Conservation (phyloP, 768 basidiomycete species). For the Termitomyces heimii region DNA sequence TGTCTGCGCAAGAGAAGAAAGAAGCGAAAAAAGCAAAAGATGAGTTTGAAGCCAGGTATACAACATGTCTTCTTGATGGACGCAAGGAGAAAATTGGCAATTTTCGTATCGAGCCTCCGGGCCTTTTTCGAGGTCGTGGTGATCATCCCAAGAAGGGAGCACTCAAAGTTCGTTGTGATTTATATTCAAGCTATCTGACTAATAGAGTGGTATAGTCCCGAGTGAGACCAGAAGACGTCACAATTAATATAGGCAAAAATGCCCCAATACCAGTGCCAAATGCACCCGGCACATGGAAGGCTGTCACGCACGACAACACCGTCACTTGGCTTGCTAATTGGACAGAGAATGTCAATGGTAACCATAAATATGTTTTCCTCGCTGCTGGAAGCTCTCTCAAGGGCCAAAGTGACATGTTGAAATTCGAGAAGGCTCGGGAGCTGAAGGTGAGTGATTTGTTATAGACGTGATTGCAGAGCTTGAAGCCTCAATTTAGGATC, state of each 20-base stretch:
- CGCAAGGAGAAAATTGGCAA: conserved; percentile 98
- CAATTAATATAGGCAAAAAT: conserved; percentile 84
- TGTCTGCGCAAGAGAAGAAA: conserved; percentile 85
- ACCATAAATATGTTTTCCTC: conserved; percentile 96
- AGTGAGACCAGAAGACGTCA: conserved; percentile 92
- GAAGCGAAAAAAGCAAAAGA: conserved; percentile 83
- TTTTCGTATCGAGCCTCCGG: conserved; percentile 97
- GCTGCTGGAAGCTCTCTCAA: conserved; percentile 97
- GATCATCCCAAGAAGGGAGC: conserved; percentile 98
- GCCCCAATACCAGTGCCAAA: conserved; percentile 81
- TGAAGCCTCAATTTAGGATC: conserved; percentile 45
- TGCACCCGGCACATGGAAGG: conserved; percentile 88
- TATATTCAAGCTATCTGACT: not conserved
- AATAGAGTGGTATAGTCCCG: conserved; percentile 51
- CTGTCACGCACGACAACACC: conserved; percentile 84
- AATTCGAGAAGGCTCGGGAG: conserved; percentile 97
- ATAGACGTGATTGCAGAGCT: not conserved
- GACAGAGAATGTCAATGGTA: conserved; percentile 97
- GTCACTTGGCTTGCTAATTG: conserved; percentile 99
- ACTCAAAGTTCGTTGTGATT: conserved; percentile 61
- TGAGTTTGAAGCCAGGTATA: conserved; percentile 77
- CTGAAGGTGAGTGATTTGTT: conserved; percentile 66
- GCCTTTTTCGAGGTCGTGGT: conserved; percentile 96
- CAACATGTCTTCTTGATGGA: conserved; percentile 85
- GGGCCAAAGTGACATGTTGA: conserved; percentile 95